These are phyloP conservation scores for Sporothrix protearum DNA, from an alignment of 2,329 filamentous ascomycete genomes.

Conservation along the genomic window DNA sequence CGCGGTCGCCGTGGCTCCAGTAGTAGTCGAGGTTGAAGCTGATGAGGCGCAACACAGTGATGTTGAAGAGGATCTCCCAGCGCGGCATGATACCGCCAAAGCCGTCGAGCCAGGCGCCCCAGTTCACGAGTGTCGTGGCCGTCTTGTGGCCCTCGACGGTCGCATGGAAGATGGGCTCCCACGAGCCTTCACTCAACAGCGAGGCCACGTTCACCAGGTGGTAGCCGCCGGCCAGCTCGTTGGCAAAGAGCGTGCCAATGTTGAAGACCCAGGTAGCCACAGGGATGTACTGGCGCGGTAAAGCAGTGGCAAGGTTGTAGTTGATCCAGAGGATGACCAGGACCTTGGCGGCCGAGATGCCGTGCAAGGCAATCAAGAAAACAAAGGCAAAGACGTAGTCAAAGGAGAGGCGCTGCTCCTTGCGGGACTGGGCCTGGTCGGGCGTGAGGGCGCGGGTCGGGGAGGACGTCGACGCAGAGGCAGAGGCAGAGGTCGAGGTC, in stretches of 20 bases:
- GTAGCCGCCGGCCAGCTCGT: constrained; percentile 80
- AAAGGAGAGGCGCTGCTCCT: constrained; percentile 71
- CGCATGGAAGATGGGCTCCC: constrained; percentile 14
- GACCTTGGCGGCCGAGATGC: constrained; percentile 80
- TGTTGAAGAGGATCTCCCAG: constrained; percentile 98
- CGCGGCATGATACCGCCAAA: constrained; percentile 79
- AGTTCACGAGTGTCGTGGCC: constrained; percentile 46
- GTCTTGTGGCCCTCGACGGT: constrained; percentile 31
- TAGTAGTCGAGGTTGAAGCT: constrained; percentile 98
- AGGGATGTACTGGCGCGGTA: constrained; percentile 70
- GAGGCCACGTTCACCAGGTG: constrained; percentile 61
- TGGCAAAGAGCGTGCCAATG: constrained; percentile 78
- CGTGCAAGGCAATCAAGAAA: constrained; percentile 77
- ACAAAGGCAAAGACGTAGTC: constrained; percentile 77
- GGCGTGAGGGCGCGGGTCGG: constrained; percentile 33
- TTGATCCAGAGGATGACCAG: constrained; percentile 76
- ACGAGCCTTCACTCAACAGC: constrained; percentile 38
- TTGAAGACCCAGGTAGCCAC: constrained; percentile 86
- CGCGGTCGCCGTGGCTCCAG: constrained; percentile 71
- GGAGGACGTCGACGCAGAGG: constrained; percentile 20
- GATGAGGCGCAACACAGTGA: constrained; percentile 86
- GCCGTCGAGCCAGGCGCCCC: constrained; percentile 71
- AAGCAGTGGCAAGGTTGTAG: constrained; percentile 68
- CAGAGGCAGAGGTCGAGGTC: no score
- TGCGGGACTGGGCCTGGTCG: constrained; percentile 52